These are phyloP conservation scores for Phialophora tarda DNA, from an alignment of 2,329 filamentous ascomycete species.

Conservation along the genomic window DNA sequence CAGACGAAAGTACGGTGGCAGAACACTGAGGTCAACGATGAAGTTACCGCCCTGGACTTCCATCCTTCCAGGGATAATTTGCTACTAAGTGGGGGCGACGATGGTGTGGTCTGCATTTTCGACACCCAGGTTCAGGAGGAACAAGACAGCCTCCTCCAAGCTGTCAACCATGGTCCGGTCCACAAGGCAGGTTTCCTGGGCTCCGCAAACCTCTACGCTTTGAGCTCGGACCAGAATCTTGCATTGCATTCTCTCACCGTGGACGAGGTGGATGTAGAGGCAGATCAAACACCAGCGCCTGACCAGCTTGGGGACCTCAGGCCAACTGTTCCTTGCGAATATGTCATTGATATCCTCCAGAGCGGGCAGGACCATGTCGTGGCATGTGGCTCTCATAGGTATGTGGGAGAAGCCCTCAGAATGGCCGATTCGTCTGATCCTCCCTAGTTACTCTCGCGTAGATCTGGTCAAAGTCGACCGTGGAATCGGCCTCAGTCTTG, in stretches of 20 bases:
- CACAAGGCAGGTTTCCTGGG: conserved; percentile 66
- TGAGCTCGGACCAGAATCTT: conserved; percentile 67
- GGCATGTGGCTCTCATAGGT: conserved; percentile 39
- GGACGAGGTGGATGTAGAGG: conserved; percentile 52
- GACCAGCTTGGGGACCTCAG: conserved; percentile 63
- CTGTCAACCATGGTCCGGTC: conserved; percentile 67
- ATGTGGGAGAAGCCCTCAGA: conserved; percentile 7
- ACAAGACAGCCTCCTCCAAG: conserved; percentile 67
- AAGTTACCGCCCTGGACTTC: conserved; percentile 63
- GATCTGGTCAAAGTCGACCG: conserved; percentile 47
- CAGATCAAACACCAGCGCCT: conserved; percentile 56
- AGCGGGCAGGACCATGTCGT: conserved; percentile 35
- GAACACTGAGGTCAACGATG: conserved; percentile 59
- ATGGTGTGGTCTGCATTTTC: conserved; percentile 67
- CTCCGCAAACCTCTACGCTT: conserved; percentile 59
- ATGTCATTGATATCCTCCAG: conserved; percentile 61
- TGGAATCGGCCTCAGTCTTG: conserved; percentile 48
- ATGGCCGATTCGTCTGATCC: neutral
- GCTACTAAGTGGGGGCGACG: conserved; percentile 66
- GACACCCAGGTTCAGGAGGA: conserved; percentile 63
- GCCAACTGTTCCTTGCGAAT: conserved; percentile 61
- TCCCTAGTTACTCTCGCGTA: conserved; percentile 40
- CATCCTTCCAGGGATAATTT: conserved; percentile 59
- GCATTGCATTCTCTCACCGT: conserved; percentile 59
- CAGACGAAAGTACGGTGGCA: conserved; percentile 37